Evolutionary conservation across 2,329 filamentous ascomycete species (phyloP), one percentile per base, ranked within the genome.

Genomic region (Thielaviopsis cerberus): DNA sequence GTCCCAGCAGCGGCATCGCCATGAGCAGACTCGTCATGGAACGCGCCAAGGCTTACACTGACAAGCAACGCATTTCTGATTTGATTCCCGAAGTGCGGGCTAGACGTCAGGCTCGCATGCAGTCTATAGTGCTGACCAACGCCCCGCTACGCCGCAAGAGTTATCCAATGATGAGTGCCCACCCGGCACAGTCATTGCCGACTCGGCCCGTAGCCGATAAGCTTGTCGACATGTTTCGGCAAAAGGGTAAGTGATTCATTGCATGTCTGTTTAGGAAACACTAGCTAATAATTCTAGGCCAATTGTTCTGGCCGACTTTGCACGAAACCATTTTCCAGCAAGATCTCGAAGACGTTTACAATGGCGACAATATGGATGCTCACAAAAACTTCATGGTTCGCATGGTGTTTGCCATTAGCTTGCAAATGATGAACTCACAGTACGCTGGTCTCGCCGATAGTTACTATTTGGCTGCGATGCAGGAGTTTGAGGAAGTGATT

Each of bases 11-110:
- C 68, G 92, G 91, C 61, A 95, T 96, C 65, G 88, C 89, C 66
- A 94, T 97, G 74, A 94, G 90, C 13, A 82, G 91, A 27, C 77
- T 97, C 64, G 83, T 98, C 11, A 96, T 98, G 86, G 90, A 96
- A 68, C 82, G 95, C 70, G 91, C 91, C 57, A 97, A 95, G 72
- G 85, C 89, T 62, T 94, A 91, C 66, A 94, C 89, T 25, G 86
- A 92, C 65, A 85, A 88, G 4, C 87, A 89, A 69, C 88, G 85
- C 63, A 96, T 97, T 67, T 89, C 88, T 59, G 89, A 96, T 64
- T 82, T 97, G 54, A 87, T 96, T 30, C 88, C 90, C 3, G 85
- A 90, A 58, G 73, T 78, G 67, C 81, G 72, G 69, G 81, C 69
- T 67, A 82, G 71, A 72, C 80, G 74, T 57, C 69, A 73, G 53